Evolutionary conservation across 1,284 basidiomycete species (phyloP), one percentile per base, ranked within the genome.

Genomic region (Marasmius sp.): DNA sequence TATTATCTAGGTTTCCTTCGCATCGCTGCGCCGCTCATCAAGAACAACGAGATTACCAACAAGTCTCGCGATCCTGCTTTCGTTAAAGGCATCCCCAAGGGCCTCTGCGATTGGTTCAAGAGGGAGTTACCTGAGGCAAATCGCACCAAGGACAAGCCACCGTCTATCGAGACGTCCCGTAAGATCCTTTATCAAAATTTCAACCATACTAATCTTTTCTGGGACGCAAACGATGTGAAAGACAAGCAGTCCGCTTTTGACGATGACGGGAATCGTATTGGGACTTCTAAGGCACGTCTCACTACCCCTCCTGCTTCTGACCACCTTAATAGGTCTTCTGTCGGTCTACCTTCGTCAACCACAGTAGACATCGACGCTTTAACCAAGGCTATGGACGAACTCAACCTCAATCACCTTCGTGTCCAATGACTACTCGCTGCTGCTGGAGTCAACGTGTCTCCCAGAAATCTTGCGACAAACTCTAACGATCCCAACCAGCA

Each of bases 41-140:
- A 66, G 55, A 48, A 47, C 12, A 14, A 37, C 6, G 14, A 34
- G 3, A 61, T 65, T 22, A 64, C 58, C 1, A 11, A 50, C 2
- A 43, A 45, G 7, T 9, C 59, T 11, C 51, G 50, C 36, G 58
- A 64, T 27, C 60, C 27, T 11, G 64, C 61, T 50, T 68, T 68
- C 43, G 27, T 65, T 33, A n/a, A 22, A 0, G 62, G 66, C 0
- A 38, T 67, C 16, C 63, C 66, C 1, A 11, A 18, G 2, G 6
- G 1, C 3, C 48, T 63, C 22, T 63, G 67, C 12, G 63, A 65
- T 1, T 65, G 67, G 64, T 68, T 68, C 47, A 20, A 41, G 1
- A 41, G 37, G 5, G 45, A 59, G 18, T 39, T 64, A 0, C 66
- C 66, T 0, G 58, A 60, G 27, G 36, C 11, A 1, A 61, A 67